phyloP scores from a whole-genome alignment of 2,329 filamentous ascomycete genomes.

The Aspergillus eucalypticola region DNA sequence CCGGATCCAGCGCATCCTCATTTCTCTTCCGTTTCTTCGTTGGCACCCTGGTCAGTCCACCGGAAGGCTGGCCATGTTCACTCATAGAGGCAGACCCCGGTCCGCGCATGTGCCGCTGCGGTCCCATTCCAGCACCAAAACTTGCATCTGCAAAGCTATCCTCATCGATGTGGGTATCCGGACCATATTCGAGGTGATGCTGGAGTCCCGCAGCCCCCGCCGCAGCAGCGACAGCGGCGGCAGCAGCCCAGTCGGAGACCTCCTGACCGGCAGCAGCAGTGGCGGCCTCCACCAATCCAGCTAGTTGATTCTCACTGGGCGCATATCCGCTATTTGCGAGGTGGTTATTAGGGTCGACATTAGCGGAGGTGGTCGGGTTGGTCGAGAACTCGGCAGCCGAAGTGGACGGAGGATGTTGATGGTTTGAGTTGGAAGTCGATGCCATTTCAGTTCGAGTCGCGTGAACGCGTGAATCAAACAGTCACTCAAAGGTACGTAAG shows the following conservation, averaged over 20 bases:
- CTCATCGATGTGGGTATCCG: slow-evolving; percentile 43
- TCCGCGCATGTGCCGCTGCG: slow-evolving; percentile 30
- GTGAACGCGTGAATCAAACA: background rate
- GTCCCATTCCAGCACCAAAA: slow-evolving; percentile 31
- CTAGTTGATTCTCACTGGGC: slow-evolving; percentile 46
- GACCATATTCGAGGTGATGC: slow-evolving; percentile 42
- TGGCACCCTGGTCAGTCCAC: slow-evolving; percentile 33
- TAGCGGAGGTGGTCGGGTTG: slow-evolving; percentile 27
- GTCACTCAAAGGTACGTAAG: background rate
- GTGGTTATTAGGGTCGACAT: slow-evolving; percentile 34
- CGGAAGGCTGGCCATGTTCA: slow-evolving; percentile 31
- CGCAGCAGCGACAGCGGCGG: slow-evolving; percentile 49
- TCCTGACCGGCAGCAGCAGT: slow-evolving; percentile 47
- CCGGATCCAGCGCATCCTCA: slow-evolving; percentile 41
- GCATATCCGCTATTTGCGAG: slow-evolving; percentile 33
- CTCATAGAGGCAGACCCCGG: slow-evolving; percentile 23
- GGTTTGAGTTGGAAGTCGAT: slow-evolving; percentile 30
- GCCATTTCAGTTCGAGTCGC: slow-evolving; percentile 25
- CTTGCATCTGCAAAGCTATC: slow-evolving; percentile 41
- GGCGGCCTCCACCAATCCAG: slow-evolving; percentile 49
- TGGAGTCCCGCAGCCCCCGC: slow-evolving; percentile 49
- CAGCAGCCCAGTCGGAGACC: slow-evolving; percentile 44
- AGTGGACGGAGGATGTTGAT: slow-evolving; percentile 31
- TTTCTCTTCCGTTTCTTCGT: slow-evolving; percentile 46
- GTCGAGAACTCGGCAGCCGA: slow-evolving; percentile 31